phyloP scores from a whole-genome alignment of 345 rosid genomes.

The Trapa incisa region DNA sequence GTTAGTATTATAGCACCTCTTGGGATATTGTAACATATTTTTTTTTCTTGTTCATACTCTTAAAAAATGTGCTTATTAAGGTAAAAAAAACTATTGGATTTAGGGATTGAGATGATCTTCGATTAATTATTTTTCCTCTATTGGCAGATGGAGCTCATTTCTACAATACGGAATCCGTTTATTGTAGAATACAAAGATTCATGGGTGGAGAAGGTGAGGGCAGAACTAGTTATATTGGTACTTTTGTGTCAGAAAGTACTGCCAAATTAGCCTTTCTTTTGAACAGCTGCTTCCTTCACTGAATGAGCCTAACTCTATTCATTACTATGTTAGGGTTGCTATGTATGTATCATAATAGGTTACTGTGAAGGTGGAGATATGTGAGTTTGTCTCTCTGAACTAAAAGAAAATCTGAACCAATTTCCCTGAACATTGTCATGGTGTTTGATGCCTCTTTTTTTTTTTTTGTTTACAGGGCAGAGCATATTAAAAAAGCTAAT shows the following conservation, averaged over 20 bases:
- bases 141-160: conserved; percentile 91
- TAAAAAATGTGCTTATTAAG: neutral
- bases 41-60: neutral
- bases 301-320: conserved; percentile 19
- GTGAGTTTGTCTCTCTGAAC: conserved; percentile 38
- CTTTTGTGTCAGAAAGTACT: neutral
- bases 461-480: conserved; percentile 51
- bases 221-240: neutral
- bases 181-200: conserved; percentile 97
- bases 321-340: conserved; percentile 68
- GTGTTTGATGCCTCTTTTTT: conserved; percentile 3
- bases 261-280: too few species aligned
- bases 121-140: neutral
- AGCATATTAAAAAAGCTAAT: conserved; percentile 85
- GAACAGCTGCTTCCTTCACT: neutral
- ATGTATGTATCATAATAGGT: conserved; percentile 93
- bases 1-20: conserved; percentile 16
- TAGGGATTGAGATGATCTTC: neutral
- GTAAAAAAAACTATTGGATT: neutral
- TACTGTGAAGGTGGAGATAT: conserved; percentile 99
- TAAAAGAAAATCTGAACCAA: conserved; percentile 3
- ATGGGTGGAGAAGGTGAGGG: conserved; percentile 94
- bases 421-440: conserved; percentile 2
- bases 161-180: conserved; percentile 73
- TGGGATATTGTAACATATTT: neutral